Percentiles rank a stretch among this genome's conserved stretches.
Conservation (phyloP, 768 basidiomycete genomes). For the Suillus placidus region DNA sequence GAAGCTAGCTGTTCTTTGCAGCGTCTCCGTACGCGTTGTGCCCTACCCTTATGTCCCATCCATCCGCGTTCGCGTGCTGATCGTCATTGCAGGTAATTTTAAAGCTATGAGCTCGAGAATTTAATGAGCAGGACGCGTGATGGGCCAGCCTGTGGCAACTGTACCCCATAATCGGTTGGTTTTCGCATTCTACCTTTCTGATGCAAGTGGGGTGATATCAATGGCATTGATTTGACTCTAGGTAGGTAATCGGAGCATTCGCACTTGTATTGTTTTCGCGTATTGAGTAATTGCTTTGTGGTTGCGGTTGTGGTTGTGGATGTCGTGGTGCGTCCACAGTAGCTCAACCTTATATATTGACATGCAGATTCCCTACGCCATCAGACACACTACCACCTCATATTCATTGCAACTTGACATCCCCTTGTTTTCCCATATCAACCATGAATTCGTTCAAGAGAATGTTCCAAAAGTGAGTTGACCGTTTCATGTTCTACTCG, state of each 20-base stretch:
- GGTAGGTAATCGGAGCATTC: not conserved
- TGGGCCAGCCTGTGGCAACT: not conserved
- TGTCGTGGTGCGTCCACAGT: not conserved
- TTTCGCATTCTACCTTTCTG: not conserved
- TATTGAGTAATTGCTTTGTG: not conserved
- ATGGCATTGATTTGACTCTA: not conserved
- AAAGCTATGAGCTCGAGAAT: not conserved
- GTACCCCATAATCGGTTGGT: not conserved
- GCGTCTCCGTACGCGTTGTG: not conserved
- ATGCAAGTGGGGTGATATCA: not conserved
- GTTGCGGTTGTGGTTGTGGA: not conserved
- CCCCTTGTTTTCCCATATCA: not conserved
- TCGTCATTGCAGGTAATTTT: not conserved
- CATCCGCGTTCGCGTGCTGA: not conserved
- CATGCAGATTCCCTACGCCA: not conserved
- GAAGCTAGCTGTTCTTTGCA: not conserved
- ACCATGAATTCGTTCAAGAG: not conserved
- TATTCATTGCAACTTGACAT: not conserved
- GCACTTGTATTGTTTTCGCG: not conserved
- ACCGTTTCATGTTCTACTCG: not conserved
- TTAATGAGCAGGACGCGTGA: not conserved
- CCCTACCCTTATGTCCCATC: not conserved
- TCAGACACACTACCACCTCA: not conserved
- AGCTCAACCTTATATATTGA: not conserved
- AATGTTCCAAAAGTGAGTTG: conserved; percentile 13